Evolutionary conservation across 495 filamentous ascomycete species (phyloP), one percentile per base, ranked within the genome.

Genomic region (Penicillium chermesinum): DNA sequence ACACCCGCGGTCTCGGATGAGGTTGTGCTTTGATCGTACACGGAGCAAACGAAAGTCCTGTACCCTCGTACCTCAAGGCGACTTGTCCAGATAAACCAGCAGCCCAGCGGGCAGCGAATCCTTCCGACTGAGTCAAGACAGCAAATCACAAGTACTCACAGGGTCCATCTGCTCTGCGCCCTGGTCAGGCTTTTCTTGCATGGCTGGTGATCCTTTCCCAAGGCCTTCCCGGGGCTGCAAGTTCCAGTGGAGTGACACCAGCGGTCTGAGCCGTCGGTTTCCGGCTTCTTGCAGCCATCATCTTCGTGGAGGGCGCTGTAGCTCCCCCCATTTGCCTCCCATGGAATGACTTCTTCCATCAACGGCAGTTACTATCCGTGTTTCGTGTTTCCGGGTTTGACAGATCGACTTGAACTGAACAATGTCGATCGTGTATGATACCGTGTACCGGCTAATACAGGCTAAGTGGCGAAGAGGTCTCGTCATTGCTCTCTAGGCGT

Each of bases 221-320:
- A 44, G 42, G 36, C 32, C 54, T 30, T 48, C 16, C 47, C 18
- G 36, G 41, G 34, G 40, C 38, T 58, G 59, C 46, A 57, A 46
- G 43, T 51, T 49, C 44, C 38, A 34, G 55, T 43, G 50, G 19
- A 63, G 48, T 58, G 48, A 49, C 53, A 63, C 57, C 53, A 53
- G 59, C 59, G 59, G 59, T 48, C 54, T 58, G 57, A 58, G 49
- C 51, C 47, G 47, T 62, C 44, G 46, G 34, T 39, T 39, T 25
- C 42, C 59, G 59, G 59, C 18, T 58, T 55, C 57, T 43, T 58
- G 59, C 59, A 63, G 59, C 17, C 18, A 56, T 52, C 44, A 20
- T 52, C 35, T 44, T 57, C 41, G 37, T 30, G 25, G 10, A 10
- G 25, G 10, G 25, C 4, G 25, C 5, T 30, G 25, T 30, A 10